Conservation (phyloP, 768 basidiomycete genomes). For the Gloeostereum incarnatum region DNA sequence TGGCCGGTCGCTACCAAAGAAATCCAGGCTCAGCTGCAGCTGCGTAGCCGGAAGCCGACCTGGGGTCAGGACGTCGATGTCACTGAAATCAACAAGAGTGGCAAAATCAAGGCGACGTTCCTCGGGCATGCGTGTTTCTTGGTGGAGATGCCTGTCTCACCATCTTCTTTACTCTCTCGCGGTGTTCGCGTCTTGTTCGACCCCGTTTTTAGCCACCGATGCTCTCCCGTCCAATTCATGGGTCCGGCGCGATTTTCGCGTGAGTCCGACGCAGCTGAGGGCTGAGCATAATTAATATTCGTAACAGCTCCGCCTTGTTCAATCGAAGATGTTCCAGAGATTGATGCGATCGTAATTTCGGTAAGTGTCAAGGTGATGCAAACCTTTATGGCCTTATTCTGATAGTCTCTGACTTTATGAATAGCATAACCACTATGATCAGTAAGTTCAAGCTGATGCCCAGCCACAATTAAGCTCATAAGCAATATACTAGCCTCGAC, state of each 20-base stretch:
- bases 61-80: constrained; percentile 21
- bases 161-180: constrained; percentile 8
- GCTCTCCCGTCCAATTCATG: constrained; percentile 33
- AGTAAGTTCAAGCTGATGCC: constrained; percentile 18
- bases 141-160: constrained; percentile 34
- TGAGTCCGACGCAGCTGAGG: constrained; percentile 16
- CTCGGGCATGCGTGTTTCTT: constrained; percentile 48
- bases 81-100: no score
- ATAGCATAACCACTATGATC: constrained; percentile 47
- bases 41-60: constrained; percentile 28
- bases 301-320: constrained; percentile 37
- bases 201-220: constrained; percentile 43
- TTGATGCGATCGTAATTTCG: constrained; percentile 57
- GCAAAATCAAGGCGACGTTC: constrained; percentile 43
- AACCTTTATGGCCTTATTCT: background rate
- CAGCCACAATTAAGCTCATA: background rate
- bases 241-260: constrained; percentile 42
- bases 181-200: constrained; percentile 44
- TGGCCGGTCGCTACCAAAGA: constrained; percentile 7
- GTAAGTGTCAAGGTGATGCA: constrained; percentile 18
- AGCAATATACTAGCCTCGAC: constrained; percentile 24
- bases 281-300: background rate
- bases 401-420: constrained; percentile 1
- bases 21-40: constrained; percentile 14
- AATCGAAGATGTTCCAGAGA: constrained; percentile 46